A percentile compares a stretch with the other conserved stretches of the same genome.
These are phyloP conservation scores for Tylopilus sp. DNA, from an alignment of 1,284 basidiomycete genomes.

Conservation along the genomic window DNA sequence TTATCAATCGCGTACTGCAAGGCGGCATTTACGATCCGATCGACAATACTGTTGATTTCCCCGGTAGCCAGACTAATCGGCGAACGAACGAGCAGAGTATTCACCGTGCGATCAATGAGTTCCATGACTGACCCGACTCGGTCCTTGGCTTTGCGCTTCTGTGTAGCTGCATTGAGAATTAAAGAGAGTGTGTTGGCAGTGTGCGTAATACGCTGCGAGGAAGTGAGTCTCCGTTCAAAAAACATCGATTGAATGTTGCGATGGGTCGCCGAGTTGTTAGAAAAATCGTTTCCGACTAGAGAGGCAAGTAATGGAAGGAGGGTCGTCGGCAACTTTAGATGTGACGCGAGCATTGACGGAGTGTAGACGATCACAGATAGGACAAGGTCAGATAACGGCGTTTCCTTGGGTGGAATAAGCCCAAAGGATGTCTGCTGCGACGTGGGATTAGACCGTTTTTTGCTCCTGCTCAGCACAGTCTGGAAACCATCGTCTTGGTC, in stretches of 20 bases:
- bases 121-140: constrained; percentile 67
- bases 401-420: constrained; percentile 53
- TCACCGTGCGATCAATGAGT: constrained; percentile 65
- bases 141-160: constrained; percentile 49
- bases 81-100: constrained; percentile 51
- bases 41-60: constrained; percentile 62
- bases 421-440: constrained; percentile 39
- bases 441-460: constrained; percentile 37
- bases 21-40: constrained; percentile 67
- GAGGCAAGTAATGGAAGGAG: constrained; percentile 83
- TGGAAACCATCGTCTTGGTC: constrained; percentile 59
- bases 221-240: constrained; percentile 57
- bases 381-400: constrained; percentile 34
- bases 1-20: constrained; percentile 72
- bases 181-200: constrained; percentile 52
- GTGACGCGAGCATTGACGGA: constrained; percentile 59
- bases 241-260: constrained; percentile 59
- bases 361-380: constrained; percentile 61
- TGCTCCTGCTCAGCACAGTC: constrained; percentile 48
- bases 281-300: constrained; percentile 84
- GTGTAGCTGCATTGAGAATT: constrained; percentile 45
- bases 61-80: constrained; percentile 47
- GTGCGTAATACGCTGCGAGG: constrained; percentile 55
- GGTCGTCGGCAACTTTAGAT: constrained; percentile 65
- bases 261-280: constrained; percentile 44